Evolutionary conservation across 2,329 filamentous ascomycete species (phyloP).

Genomic region (Ascochyta clinopodiicola): DNA sequence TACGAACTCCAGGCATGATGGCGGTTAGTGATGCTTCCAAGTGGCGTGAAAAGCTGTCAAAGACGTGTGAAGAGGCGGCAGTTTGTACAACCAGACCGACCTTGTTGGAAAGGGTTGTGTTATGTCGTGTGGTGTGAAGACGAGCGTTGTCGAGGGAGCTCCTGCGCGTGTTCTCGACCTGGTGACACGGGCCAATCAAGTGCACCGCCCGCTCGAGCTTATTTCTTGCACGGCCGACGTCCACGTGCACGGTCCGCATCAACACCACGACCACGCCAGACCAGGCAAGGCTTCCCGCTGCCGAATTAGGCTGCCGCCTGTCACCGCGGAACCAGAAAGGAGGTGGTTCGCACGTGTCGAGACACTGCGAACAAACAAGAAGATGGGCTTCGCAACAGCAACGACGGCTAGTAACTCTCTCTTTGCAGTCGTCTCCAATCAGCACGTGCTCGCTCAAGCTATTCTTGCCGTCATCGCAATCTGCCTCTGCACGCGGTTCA

Average conservation of each 20-base stretch:
- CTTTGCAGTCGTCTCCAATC: background rate
- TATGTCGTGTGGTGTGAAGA: conserved; percentile 1
- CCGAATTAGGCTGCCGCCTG: conserved; percentile 4
- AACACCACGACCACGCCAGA: conserved; percentile 7
- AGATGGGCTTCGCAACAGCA: background rate
- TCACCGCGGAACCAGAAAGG: background rate
- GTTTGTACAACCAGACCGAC: too few species aligned
- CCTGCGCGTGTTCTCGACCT: conserved; percentile 6
- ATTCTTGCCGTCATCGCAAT: conserved; percentile 14
- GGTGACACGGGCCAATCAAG: conserved; percentile 4
- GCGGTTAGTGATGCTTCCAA: background rate
- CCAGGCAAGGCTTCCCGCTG: conserved; percentile 6
- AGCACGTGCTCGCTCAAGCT: background rate
- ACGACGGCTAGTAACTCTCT: background rate
- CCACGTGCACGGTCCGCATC: background rate
- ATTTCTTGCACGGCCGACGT: conserved; percentile 5
- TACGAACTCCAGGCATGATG: conserved; percentile 51
- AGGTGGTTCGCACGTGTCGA: background rate
- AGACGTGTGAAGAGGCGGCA: background rate
- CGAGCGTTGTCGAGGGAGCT: conserved; percentile 10
- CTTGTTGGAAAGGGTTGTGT: background rate
- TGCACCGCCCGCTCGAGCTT: conserved; percentile 1
- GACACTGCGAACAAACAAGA: background rate
- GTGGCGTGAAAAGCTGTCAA: background rate
- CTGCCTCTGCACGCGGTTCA: conserved; percentile 20